Evolutionary conservation across 2,329 filamentous ascomycete species (phyloP).

Genomic region (Pseudopyricularia javanii): DNA sequence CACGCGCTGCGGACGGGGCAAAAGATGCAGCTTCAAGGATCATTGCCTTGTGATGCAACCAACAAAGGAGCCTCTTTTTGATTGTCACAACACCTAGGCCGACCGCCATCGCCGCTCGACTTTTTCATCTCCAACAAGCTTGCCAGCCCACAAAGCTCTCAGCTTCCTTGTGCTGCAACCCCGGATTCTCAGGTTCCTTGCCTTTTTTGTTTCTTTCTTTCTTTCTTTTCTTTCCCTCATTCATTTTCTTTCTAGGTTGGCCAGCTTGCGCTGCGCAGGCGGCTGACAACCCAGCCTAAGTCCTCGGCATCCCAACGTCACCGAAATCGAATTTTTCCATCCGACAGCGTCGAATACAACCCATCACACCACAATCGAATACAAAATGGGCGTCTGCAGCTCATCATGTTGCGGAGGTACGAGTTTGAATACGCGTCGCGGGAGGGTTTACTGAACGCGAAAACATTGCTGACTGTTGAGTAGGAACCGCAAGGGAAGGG

Average conservation of each 20-base stretch:
- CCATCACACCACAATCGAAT: not conserved
- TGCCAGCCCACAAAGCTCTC: not conserved
- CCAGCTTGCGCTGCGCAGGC: not conserved
- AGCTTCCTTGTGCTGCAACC: not conserved
- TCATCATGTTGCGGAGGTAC: conserved; percentile 50
- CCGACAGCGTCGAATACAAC: not conserved
- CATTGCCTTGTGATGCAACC: not conserved
- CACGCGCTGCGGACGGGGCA: not conserved
- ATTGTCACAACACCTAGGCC: not conserved
- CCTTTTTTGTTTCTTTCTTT: not conserved
- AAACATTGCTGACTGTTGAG: conserved; percentile 5
- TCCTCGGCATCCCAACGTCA: not conserved
- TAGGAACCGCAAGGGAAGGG: conserved; percentile 67
- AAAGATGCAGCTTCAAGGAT: not conserved
- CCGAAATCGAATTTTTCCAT: not conserved
- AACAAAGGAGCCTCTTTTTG: not conserved
- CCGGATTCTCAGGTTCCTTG: not conserved
- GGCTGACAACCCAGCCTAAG: not conserved
- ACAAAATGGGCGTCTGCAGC: conserved; percentile 48
- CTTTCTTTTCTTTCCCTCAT: no score
- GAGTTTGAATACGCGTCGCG: not conserved
- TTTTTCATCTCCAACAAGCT: not conserved
- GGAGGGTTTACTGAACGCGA: not conserved
- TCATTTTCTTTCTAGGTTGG: no score
- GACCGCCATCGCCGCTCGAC: not conserved